phyloP scores from a whole-genome alignment of 2,329 filamentous ascomycete genomes.

The Byssochlamys sp. region DNA sequence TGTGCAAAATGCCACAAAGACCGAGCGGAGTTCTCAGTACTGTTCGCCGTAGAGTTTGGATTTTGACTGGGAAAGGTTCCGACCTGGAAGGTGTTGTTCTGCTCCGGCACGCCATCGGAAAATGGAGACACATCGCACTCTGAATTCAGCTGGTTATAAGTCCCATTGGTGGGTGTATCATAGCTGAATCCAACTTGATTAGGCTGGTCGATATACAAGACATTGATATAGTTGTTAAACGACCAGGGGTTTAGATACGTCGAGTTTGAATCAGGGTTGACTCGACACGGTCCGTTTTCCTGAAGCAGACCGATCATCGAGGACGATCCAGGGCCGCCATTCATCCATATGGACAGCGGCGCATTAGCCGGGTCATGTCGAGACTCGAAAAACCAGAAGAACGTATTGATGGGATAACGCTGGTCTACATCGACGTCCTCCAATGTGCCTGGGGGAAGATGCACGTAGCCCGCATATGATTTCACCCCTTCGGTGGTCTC shows the following conservation, averaged over 20 bases:
- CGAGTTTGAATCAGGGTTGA: constrained; percentile 34
- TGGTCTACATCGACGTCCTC: constrained; percentile 34
- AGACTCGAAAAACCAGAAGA: constrained; percentile 57
- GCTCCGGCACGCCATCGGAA: constrained; percentile 24
- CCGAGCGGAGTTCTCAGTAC: constrained; percentile 44
- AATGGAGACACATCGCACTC: constrained; percentile 6
- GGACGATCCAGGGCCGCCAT: constrained; percentile 40
- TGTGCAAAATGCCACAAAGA: constrained; percentile 53
- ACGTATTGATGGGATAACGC: constrained; percentile 52
- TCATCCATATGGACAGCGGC: constrained; percentile 38
- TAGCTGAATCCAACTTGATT: constrained; percentile 52
- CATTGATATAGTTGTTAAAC: constrained; percentile 53
- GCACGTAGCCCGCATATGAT: constrained; percentile 52
- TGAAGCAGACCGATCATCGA: constrained; percentile 33
- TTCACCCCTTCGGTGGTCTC: constrained; percentile 49
- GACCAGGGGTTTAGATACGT: constrained; percentile 43
- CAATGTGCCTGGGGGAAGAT: constrained; percentile 42
- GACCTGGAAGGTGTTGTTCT: constrained; percentile 45
- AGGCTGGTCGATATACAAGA: constrained; percentile 61
- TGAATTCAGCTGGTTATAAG: constrained; percentile 20
- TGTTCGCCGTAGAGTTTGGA: constrained; percentile 37
- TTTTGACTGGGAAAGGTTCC: constrained; percentile 45
- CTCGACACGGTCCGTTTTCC: constrained; percentile 37
- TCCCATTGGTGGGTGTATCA: constrained; percentile 33
- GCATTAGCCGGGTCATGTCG: constrained; percentile 36